A percentile compares a stretch with the other conserved stretches of the same genome.
Evolutionary conservation across 2,329 filamentous ascomycete species (phyloP).

Genomic region (Verruconis gallopava): DNA sequence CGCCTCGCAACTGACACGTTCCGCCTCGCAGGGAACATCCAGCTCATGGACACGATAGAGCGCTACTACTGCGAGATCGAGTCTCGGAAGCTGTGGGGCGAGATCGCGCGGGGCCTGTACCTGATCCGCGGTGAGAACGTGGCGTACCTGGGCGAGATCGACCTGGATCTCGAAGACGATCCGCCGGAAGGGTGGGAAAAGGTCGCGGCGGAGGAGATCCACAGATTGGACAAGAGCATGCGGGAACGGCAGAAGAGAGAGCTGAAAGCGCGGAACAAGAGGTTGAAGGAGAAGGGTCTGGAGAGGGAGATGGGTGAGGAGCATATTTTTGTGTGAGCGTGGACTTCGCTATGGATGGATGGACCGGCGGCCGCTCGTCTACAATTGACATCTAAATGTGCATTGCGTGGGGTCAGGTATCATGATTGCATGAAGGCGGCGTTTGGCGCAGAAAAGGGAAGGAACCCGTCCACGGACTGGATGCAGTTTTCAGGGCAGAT

Average conservation of each 20-base stretch:
- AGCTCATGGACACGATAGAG: slow-evolving; percentile 86
- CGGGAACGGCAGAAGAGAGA: not conserved
- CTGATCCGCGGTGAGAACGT: slow-evolving; percentile 94
- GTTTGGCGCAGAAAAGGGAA: not conserved
- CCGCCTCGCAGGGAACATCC: slow-evolving; percentile 80
- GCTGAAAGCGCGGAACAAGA: not conserved
- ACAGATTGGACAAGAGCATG: not conserved
- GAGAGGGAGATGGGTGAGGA: not conserved
- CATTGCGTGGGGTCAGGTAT: not conserved
- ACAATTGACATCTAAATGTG: not conserved
- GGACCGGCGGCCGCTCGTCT: not conserved
- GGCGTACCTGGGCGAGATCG: slow-evolving; percentile 83
- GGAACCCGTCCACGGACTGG: not conserved
- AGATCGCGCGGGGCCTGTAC: slow-evolving; percentile 76
- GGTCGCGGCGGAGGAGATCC: not conserved
- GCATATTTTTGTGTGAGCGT: not conserved
- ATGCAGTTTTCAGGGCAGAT: too few species aligned
- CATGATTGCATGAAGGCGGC: not conserved
- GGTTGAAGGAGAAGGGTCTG: not conserved
- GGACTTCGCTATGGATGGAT: not conserved
- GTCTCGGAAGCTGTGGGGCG: slow-evolving; percentile 55
- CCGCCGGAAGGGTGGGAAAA: not conserved
- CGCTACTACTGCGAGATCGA: slow-evolving; percentile 56
- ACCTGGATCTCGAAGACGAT: slow-evolving; percentile 22
- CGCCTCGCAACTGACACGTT: not conserved